A percentile compares a stretch with the other conserved stretches of the same genome.
Conservation (phyloP, 495 filamentous ascomycete genomes). For the Eremomyces bilateralis region DNA sequence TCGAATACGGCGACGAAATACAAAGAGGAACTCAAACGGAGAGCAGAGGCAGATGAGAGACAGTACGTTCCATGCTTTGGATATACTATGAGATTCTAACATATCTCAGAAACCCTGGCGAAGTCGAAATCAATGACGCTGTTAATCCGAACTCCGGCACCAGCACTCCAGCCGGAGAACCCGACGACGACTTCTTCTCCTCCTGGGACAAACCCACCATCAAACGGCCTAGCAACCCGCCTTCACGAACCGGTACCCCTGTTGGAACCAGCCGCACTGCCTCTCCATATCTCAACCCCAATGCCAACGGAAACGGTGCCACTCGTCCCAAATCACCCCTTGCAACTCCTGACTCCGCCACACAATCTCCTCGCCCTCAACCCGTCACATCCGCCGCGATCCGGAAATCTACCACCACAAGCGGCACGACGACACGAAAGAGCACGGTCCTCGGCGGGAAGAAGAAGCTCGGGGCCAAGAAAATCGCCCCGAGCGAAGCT, state of each 20-base stretch:
- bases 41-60: slow-evolving; percentile 57
- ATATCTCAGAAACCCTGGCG: slow-evolving; percentile 47
- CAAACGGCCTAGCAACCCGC: slow-evolving; percentile 86
- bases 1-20: slow-evolving; percentile 80
- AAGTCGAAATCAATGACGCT: slow-evolving; percentile 66
- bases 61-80: slow-evolving; percentile 33
- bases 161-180: slow-evolving; percentile 52
- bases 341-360: slow-evolving; percentile 23
- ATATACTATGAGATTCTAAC: slow-evolving; percentile 1
- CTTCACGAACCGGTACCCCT: slow-evolving; percentile 77
- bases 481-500: slow-evolving; percentile 43
- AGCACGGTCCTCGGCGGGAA: slow-evolving; percentile 73
- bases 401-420: slow-evolving; percentile 37
- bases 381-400: slow-evolving; percentile 53
- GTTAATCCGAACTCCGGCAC: slow-evolving; percentile 30
- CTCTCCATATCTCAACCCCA: slow-evolving; percentile 67
- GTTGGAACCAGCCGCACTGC: slow-evolving; percentile 59
- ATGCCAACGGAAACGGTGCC: slow-evolving; percentile 41
- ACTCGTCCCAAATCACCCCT: slow-evolving; percentile 67
- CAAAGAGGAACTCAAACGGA: slow-evolving; percentile 77
- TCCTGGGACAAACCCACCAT: slow-evolving; percentile 97
- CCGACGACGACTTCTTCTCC: slow-evolving; percentile 89
- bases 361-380: slow-evolving; percentile 40
- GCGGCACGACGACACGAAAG: slow-evolving; percentile 39
- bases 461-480: slow-evolving; percentile 82